Percentiles rank a stretch among this genome's conserved stretches.
Conservation (phyloP, 805 yeast species). For the Schwanniomyces sp. region DNA sequence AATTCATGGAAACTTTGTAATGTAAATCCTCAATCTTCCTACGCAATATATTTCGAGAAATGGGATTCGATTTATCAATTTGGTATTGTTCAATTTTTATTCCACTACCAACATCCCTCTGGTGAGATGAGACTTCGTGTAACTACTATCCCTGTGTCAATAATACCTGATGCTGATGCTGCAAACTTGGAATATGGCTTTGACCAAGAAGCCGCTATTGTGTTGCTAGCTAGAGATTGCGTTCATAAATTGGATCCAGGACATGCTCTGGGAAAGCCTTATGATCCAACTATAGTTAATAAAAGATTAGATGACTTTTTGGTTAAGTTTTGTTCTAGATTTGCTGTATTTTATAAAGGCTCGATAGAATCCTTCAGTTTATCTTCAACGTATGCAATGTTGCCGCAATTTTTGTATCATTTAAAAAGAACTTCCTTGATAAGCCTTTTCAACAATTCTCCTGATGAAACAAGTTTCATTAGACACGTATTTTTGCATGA, state of each 20-base stretch:
- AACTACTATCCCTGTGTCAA: slow-evolving; percentile 52
- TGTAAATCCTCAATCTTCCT: slow-evolving; percentile 57
- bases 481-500: slow-evolving; percentile 64
- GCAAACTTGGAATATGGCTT: slow-evolving; percentile 48
- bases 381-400: slow-evolving; percentile 48
- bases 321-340: slow-evolving; percentile 34
- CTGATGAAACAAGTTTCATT: slow-evolving; percentile 68
- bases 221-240: slow-evolving; percentile 56
- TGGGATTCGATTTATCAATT: slow-evolving; percentile 29
- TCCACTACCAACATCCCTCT: slow-evolving; percentile 61
- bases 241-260: slow-evolving; percentile 37
- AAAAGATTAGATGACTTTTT: slow-evolving; percentile 40
- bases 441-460: slow-evolving; percentile 67
- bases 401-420: slow-evolving; percentile 69
- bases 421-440: slow-evolving; percentile 65
- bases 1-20: slow-evolving; percentile 62
- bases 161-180: slow-evolving; percentile 40
- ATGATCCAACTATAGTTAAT: slow-evolving; percentile 26
- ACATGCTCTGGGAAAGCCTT: slow-evolving; percentile 8
- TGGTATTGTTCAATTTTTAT: slow-evolving; percentile 52
- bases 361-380: slow-evolving; percentile 50
- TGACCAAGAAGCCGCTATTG: slow-evolving; percentile 72
- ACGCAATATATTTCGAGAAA: slow-evolving; percentile 58
- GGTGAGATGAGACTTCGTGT: slow-evolving; percentile 60
- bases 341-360: slow-evolving; percentile 45